These are phyloP conservation scores for Candida succiphila DNA, from an alignment of 805 yeast species.

Conservation along the genomic window DNA sequence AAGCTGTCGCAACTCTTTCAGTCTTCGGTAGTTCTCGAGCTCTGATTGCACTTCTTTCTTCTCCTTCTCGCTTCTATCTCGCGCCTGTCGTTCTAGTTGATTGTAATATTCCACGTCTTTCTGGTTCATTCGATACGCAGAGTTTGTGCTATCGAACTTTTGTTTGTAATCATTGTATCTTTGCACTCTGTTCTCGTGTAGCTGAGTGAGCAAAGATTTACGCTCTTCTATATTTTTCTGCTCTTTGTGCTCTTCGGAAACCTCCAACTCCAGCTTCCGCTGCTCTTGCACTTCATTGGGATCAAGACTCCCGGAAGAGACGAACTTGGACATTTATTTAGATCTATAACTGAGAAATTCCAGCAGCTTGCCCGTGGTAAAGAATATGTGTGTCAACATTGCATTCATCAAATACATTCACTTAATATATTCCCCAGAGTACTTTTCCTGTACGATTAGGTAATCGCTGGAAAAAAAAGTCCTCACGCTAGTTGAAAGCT, in stretches of 20 bases:
- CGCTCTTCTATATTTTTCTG: conserved; percentile 3
- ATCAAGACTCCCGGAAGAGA: conserved; percentile 4
- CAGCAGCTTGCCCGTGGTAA: no score
- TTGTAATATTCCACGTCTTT: conserved; percentile 3
- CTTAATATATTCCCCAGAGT: no score
- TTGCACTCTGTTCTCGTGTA: conserved; percentile 2
- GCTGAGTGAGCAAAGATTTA: conserved; percentile 3
- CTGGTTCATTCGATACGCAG: conserved; percentile 3
- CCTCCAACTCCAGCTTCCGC: conserved; percentile 2
- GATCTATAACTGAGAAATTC: no score
- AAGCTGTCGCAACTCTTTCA: no score
- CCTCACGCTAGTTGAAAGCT: no score
- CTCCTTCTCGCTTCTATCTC: background rate
- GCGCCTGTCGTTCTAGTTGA: background rate
- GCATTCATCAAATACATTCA: no score
- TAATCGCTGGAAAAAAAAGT: no score
- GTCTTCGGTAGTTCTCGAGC: no score
- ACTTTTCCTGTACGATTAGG: no score
- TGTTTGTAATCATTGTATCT: conserved; percentile 2
- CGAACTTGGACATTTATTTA: conserved; percentile 4
- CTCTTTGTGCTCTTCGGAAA: background rate
- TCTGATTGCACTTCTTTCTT: conserved; percentile 1
- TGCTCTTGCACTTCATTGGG: conserved; percentile 2
- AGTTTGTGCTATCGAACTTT: conserved; percentile 4
- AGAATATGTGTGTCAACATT: no score